Evolutionary conservation across 2,329 filamentous ascomycete genomes (phyloP).

Genomic region (Tolypocladium nubicola): DNA sequence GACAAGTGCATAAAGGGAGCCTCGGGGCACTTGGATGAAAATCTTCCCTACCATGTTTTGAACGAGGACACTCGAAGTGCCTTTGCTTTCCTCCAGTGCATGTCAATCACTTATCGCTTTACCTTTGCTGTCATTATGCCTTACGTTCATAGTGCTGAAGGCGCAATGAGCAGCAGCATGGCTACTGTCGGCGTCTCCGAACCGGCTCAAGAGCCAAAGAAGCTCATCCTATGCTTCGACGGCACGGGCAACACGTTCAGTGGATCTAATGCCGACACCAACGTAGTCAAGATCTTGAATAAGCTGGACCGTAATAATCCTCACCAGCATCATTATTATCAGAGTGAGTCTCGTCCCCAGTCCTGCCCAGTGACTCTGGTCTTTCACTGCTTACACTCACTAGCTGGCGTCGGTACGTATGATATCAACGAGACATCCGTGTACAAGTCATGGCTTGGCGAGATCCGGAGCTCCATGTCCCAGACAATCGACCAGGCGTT

Average conservation of each 20-base stretch:
- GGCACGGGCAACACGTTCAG: constrained; percentile 36
- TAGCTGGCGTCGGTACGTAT: constrained; percentile 40
- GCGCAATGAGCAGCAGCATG: background rate
- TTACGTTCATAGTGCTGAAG: background rate
- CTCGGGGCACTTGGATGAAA: background rate
- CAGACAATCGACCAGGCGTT: constrained; percentile 31
- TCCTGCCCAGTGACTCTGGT: background rate
- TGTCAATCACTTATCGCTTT: background rate
- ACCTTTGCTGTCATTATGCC: background rate
- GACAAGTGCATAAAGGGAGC: background rate
- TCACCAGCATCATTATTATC: constrained; percentile 38
- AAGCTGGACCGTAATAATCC: constrained; percentile 33
- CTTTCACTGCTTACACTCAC: background rate
- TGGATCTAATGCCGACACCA: constrained; percentile 37
- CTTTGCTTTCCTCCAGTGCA: background rate
- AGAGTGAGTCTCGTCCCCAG: constrained; percentile 21
- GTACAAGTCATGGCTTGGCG: constrained; percentile 23
- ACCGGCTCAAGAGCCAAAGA: constrained; percentile 17
- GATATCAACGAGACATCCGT: constrained; percentile 31
- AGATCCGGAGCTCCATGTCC: constrained; percentile 23
- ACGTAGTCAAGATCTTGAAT: constrained; percentile 39
- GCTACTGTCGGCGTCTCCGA: background rate
- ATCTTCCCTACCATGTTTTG: background rate
- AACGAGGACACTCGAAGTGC: background rate
- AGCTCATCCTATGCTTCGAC: constrained; percentile 37